Base-by-base conservation (phyloP, 106 monocot genomes). In the Phalaenopsis equestris region DNA sequence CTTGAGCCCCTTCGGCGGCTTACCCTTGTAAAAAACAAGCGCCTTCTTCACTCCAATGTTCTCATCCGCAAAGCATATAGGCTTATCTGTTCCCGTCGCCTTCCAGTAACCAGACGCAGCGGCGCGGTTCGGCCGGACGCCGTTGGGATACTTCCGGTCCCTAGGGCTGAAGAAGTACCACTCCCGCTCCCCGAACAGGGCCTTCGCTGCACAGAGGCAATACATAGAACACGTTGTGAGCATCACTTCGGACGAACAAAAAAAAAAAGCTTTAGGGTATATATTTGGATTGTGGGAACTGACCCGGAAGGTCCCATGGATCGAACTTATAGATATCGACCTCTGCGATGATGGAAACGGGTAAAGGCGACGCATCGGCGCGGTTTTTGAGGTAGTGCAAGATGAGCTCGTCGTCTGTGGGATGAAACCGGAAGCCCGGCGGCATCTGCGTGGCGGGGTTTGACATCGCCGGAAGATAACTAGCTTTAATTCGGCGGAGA, bases 341-440 rank as follows among this genome's bases (percentile, higher is more conserved):
- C 72, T 91, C 90, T 14, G 90, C 90, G 52, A 91, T 91, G 79
- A 91, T 91, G 45, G 88, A 75, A 0, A 84, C 90, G 6, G 90
- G 86, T 18, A 77, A 36, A 47, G 77, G 36, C 17, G 77, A 75
- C 24, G 76, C 48, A 3, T 78, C 41, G 19, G 76, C 80, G 55
- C 84, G 84, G 38, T 42, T 61, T 52, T 82, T 81, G 70, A 91
- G 86, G 80, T 91, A 91, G 86, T 88, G 78, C 42, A 86, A 21
- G 38, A 91, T 81, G 45, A 91, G 88, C 84, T 91, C 90, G 52
- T 91, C 88, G 76, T 91, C 90, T 21, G 90, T 91, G 4, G 90
- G 90, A 80, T 91, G 88, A 79, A 91, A 91, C 24, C 90, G 88
- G 86, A 91, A 91, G 0, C 90, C 90, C 46, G 90, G 85, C 42